Evolutionary conservation across 2,329 filamentous ascomycete genomes (phyloP).

Genomic region (Pyricularia grisea): DNA sequence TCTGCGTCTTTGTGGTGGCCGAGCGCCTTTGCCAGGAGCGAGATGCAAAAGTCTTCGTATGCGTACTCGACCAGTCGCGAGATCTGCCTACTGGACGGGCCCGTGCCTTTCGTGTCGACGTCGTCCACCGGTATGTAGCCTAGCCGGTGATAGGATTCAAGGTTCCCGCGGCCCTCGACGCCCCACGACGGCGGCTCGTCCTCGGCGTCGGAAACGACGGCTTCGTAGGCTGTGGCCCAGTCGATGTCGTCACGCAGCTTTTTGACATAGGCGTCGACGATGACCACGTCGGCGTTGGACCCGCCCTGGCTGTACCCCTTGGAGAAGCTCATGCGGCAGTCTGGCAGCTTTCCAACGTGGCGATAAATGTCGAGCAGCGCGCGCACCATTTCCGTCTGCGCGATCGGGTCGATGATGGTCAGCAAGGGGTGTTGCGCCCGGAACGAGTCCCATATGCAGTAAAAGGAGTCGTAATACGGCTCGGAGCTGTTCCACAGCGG

Average conservation of each 20-base stretch:
- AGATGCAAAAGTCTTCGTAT: constrained; percentile 66
- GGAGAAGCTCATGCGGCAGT: constrained; percentile 68
- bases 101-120: constrained; percentile 56
- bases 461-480: constrained; percentile 68
- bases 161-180: constrained; percentile 59
- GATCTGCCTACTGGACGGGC: constrained; percentile 59
- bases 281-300: constrained; percentile 61
- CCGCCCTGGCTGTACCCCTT: constrained; percentile 69
- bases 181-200: constrained; percentile 62
- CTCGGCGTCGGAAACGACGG: constrained; percentile 64
- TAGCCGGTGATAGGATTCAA: constrained; percentile 61
- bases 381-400: constrained; percentile 57
- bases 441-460: constrained; percentile 69
- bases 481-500: constrained; percentile 53
- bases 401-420: constrained; percentile 55
- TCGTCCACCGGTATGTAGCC: constrained; percentile 65
- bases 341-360: constrained; percentile 61
- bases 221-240: constrained; percentile 61
- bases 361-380: constrained; percentile 66
- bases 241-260: constrained; percentile 50
- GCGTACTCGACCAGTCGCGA: constrained; percentile 69
- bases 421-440: constrained; percentile 60
- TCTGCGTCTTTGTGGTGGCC: constrained; percentile 44
- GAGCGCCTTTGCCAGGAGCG: constrained; percentile 49
- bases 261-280: constrained; percentile 61